Conservation (phyloP, 768 basidiomycete genomes). For the Naganishia friedmannii region DNA sequence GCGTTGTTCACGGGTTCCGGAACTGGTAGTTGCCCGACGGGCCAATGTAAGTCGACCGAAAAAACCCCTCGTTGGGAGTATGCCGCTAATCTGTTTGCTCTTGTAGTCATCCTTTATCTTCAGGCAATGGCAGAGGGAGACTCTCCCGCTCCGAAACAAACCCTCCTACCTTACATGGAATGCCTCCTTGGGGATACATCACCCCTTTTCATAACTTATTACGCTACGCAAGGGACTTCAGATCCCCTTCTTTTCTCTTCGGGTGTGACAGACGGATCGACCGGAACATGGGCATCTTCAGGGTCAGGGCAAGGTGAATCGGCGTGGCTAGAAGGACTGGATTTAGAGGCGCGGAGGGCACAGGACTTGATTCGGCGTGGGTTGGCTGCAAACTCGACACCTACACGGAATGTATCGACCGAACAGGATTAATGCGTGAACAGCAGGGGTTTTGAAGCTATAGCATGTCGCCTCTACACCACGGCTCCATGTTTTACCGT, state of each 20-base stretch:
- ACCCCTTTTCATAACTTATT: constrained; percentile 36
- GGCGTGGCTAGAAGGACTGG: constrained; percentile 45
- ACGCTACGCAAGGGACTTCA: constrained; percentile 21
- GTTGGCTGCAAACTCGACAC: not conserved
- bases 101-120: constrained; percentile 36
- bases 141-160: constrained; percentile 31
- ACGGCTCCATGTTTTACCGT: not conserved
- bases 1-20: constrained; percentile 50
- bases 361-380: constrained; percentile 1
- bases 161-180: constrained; percentile 24
- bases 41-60: constrained; percentile 46
- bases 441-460: not conserved
- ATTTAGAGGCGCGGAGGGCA: constrained; percentile 55
- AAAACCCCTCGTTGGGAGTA: not conserved
- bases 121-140: constrained; percentile 19
- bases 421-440: not conserved
- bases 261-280: not conserved
- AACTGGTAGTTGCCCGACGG: constrained; percentile 49
- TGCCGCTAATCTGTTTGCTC: not conserved
- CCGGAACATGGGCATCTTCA: not conserved
- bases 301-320: constrained; percentile 3
- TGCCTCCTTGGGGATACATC: constrained; percentile 6
- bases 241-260: not conserved
- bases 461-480: not conserved
- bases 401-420: not conserved